A percentile compares a stretch with the other conserved stretches of the same genome.
Conservation (phyloP, 2,329 filamentous ascomycete species). For the Tolypocladium amazonense region DNA sequence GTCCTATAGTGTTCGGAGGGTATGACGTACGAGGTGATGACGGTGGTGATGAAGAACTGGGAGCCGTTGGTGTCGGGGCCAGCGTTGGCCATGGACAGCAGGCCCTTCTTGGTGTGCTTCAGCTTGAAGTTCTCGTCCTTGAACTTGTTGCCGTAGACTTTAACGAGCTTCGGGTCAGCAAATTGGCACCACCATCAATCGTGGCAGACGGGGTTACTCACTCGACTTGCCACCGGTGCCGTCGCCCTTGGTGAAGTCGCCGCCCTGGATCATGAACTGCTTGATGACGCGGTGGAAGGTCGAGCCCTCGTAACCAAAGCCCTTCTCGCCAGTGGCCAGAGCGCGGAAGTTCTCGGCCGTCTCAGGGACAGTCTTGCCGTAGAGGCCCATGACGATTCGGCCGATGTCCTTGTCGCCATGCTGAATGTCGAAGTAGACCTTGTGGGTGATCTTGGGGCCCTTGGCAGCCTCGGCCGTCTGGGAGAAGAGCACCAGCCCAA, state of each 20-base stretch:
- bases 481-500: slow-evolving; percentile 65
- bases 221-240: slow-evolving; percentile 79
- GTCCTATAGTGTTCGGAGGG: background rate
- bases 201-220: slow-evolving; percentile 27
- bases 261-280: slow-evolving; percentile 85
- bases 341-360: slow-evolving; percentile 65
- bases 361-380: slow-evolving; percentile 79
- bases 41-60: slow-evolving; percentile 87
- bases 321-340: slow-evolving; percentile 77
- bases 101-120: slow-evolving; percentile 78
- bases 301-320: slow-evolving; percentile 72
- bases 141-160: slow-evolving; percentile 76
- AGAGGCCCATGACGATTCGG: slow-evolving; percentile 70
- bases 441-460: slow-evolving; percentile 91
- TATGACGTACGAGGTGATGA: slow-evolving; percentile 56
- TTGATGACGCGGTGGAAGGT: slow-evolving; percentile 87
- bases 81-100: slow-evolving; percentile 78
- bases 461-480: slow-evolving; percentile 65
- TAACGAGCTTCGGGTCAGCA: slow-evolving; percentile 7
- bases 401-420: slow-evolving; percentile 67
- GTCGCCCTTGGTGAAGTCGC: slow-evolving; percentile 76
- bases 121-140: slow-evolving; percentile 91
- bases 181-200: slow-evolving; percentile 2
- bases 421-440: slow-evolving; percentile 81
- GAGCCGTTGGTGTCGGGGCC: slow-evolving; percentile 80